phyloP scores from a whole-genome alignment of 2,329 filamentous ascomycete species.

The Myriangium duriaei region DNA sequence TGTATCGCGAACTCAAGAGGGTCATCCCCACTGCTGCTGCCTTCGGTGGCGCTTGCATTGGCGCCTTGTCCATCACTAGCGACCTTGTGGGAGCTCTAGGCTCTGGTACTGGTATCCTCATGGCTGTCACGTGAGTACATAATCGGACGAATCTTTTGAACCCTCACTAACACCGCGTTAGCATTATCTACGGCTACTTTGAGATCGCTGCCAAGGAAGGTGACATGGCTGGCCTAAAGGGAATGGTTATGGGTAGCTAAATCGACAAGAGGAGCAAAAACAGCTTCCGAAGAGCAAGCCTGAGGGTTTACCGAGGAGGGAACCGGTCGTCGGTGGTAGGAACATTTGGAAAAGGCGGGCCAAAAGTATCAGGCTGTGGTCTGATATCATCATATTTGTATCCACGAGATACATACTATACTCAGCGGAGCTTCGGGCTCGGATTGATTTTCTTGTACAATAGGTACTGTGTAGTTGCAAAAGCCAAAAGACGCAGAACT shows the following conservation, averaged over 20 bases:
- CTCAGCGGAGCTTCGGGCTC: neutral
- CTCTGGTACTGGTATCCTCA: slow-evolving; percentile 91
- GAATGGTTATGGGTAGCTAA: slow-evolving; percentile 46
- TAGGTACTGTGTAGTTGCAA: neutral
- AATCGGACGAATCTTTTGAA: neutral
- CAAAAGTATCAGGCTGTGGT: slow-evolving; percentile 9
- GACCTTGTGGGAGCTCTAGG: slow-evolving; percentile 93
- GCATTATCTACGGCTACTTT: slow-evolving; percentile 99
- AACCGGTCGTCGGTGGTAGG: too few species aligned
- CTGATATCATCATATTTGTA: neutral
- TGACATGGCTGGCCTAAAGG: slow-evolving; percentile 69
- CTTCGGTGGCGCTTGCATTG: slow-evolving; percentile 98
- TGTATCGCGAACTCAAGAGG: slow-evolving; percentile 99
- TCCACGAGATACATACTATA: neutral
- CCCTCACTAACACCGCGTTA: slow-evolving; percentile 29
- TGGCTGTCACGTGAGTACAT: slow-evolving; percentile 85
- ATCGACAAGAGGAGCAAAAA: too few species aligned
- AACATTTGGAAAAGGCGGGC: slow-evolving; percentile 10
- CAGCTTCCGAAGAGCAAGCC: too few species aligned
- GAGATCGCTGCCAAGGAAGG: slow-evolving; percentile 98
- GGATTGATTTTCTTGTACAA: neutral
- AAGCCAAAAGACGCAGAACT: neutral
- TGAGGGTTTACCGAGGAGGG: too few species aligned
- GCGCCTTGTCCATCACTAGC: slow-evolving; percentile 86
- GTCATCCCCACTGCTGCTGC: slow-evolving; percentile 97